Base-by-base conservation (phyloP, 257 asterid species). In the Lantana camara region DNA sequence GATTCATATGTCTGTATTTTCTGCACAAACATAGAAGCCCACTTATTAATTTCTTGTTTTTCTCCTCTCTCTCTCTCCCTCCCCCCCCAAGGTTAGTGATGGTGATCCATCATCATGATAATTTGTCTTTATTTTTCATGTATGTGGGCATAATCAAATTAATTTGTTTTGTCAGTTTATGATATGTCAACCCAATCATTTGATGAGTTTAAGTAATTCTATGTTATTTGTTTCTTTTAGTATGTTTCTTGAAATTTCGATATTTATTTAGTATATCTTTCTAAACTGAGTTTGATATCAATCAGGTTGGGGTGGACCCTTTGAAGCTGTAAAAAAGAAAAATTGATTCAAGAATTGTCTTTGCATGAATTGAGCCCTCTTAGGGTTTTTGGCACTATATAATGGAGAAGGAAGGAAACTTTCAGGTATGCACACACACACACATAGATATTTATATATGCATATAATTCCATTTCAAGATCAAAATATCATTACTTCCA, bases 341-440 rank as follows among this genome's bases (percentile, higher is more conserved):
- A 50, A 12, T 7, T 57, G 51, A 4, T 19, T 54, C 70, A 42
- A 69, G 37, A 24, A 15, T 63, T 60, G 63, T 62, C 62, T 63
- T 67, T 70, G 61, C 80, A 41, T 63, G 68, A 66, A 48, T 56
- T 63, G 72, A 63, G 66, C 64, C 74, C 65, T 41, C 32, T 9
- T 49, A 75, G 80, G 76, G 77, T 67, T 81, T 42, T 70, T 14
- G 10, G 27, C 32, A 57, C 49, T 52, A 69, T 66, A 61, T 45
- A 27, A 89, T 86, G 96, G 93, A 84, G 75, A 86, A 82, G 70
- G 90, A 82, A 57, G 85, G 83, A 57, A 82, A 77, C 54, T 84
- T 72, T 57, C 47, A 80, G 83, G 93, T 89, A 89, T 13, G 73
- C 38, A 35, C 40, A 35, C 40, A 44, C 1, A 44, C 21, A 48